Evolutionary conservation across 148 eudicot species (phyloP), one percentile per base, ranked within the genome.

Genomic region (Beta vulgaris): DNA sequence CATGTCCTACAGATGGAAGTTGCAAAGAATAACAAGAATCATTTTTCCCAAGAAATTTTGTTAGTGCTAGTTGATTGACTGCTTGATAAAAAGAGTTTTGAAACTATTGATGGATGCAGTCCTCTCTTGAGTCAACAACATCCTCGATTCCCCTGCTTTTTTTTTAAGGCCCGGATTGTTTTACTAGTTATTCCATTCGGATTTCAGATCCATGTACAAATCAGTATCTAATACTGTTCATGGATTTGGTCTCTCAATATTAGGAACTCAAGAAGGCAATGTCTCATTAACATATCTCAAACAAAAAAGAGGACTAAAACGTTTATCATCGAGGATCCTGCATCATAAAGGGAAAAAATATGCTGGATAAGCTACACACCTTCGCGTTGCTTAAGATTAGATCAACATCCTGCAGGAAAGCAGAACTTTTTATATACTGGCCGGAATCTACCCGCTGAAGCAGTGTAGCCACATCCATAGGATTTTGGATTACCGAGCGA

Each of bases 361-460:
- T 18, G 78, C 40, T 43, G 21, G 16, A 23, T 40, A 69, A 12
- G 54, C 13, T 55, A 70, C 85, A 44, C 71, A 96, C 99, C 98
- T 96, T 96, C 43, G 99, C 99, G 75, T 96, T 96, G 71, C 74
- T 75, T 79, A 96, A 73, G 65, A 96, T 92, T 69, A 96, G 90
- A 79, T 96, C 99, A 78, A 96, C 88, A 85, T 96, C 99, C 78
- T 86, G 97, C 83, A 87, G 70, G 81, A 91, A 96, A 49, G 91
- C 82, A 82, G 88, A 85, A 75, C 89, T 89, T n/a, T 87, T 84
- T 53, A 88, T 82, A 77, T 92, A 96, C 72, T 84, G 89, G 49
- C 99, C 99, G 83, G 90, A 82, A 76, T 96, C 99, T 51, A 96
- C 99, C 76, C 77, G 92, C 85, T 92, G 99, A 80, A 96, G 83